Percentiles rank a stretch among this genome's conserved stretches.
Evolutionary conservation across 2,329 filamentous ascomycete genomes (phyloP).

Genomic region (Trichothecium roseum): DNA sequence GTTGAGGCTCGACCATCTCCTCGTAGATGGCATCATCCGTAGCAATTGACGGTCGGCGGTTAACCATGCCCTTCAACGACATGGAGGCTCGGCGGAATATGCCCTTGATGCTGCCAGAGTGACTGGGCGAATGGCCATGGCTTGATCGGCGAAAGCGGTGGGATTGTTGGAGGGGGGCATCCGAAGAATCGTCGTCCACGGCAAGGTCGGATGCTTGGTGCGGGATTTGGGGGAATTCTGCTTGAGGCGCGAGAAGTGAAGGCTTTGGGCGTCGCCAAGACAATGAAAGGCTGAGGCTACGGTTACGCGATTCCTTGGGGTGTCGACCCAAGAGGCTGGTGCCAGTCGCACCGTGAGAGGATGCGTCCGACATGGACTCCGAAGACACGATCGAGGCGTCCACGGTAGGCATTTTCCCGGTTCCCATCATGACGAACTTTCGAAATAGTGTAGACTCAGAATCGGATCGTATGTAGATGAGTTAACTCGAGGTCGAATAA

Average conservation of each 20-base stretch:
- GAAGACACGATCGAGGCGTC: not conserved
- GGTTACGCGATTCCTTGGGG: constrained; percentile 10
- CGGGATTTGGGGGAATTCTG: constrained; percentile 17
- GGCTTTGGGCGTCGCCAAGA: constrained; percentile 39
- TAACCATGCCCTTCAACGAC: constrained; percentile 41
- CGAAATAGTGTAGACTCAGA: too few species aligned
- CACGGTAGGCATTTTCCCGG: too few species aligned
- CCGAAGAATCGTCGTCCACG: constrained; percentile 20
- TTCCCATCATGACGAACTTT: too few species aligned
- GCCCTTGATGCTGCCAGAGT: constrained; percentile 31
- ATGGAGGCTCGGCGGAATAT: constrained; percentile 46
- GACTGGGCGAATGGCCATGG: constrained; percentile 14
- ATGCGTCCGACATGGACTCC: not conserved
- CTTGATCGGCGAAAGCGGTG: constrained; percentile 7
- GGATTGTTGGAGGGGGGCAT: constrained; percentile 9
- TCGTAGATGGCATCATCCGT: constrained; percentile 18
- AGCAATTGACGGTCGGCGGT: constrained; percentile 33
- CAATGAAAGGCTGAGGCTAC: constrained; percentile 40
- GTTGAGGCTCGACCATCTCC: constrained; percentile 11
- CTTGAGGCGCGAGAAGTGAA: constrained; percentile 16
- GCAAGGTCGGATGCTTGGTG: constrained; percentile 15
- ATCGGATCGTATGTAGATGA: too few species aligned
- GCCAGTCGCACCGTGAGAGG: not conserved
- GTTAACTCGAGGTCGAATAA: too few species aligned
- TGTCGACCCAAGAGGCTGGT: not conserved